Base-by-base conservation (phyloP, 2,329 filamentous ascomycete species). In the Pseudophaeomoniella oleicola region DNA sequence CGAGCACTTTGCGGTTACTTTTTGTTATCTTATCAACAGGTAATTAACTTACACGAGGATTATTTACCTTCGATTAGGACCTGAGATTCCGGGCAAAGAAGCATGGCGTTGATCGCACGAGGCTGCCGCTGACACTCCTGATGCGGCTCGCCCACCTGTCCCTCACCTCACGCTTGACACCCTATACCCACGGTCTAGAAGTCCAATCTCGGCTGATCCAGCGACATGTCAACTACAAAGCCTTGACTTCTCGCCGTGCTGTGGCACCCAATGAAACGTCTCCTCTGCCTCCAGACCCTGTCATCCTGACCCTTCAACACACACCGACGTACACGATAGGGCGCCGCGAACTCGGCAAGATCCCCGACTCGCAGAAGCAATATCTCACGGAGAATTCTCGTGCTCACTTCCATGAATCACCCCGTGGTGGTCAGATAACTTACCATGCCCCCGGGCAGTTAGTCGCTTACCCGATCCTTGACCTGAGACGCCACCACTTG, bases 401-500 rank as follows among this genome's bases (percentile, higher is more conserved):
- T 16, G 81, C 79, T 3, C 63, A 71, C n/a, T 74, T 90, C 47
- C 58, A 73, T 31, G 69, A 77, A 48, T 80, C 83, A 11, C 71
- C 76, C n/a, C 77, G 90, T 37, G 90, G 90, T 42, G 90, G 90
- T 0, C 76, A 93, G 45, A 87, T 84, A 0, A 96, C 90, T 2
- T 96, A 94, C 62, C 90, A 98, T 55, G 90, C 88, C 0, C 90
- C 88, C 0, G 88, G 88, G 0, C 90, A 98, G 56, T 62, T 93
- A 34, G 82, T 94, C 22, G 75, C 87, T n/a, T 98, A 93, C 65
- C 85, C 88, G 3, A 74, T 94, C 35, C 56, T 93, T n/a, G 85
- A 94, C 55, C 69, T 96, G 39, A 74, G 73, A 37, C 67, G 71
- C 9, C 71, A 85, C 45, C 60, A 62, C 0, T 63, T 90, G 14